phyloP scores from a whole-genome alignment of 148 eudicot genomes.

The Heliamphora exappendiculata region DNA sequence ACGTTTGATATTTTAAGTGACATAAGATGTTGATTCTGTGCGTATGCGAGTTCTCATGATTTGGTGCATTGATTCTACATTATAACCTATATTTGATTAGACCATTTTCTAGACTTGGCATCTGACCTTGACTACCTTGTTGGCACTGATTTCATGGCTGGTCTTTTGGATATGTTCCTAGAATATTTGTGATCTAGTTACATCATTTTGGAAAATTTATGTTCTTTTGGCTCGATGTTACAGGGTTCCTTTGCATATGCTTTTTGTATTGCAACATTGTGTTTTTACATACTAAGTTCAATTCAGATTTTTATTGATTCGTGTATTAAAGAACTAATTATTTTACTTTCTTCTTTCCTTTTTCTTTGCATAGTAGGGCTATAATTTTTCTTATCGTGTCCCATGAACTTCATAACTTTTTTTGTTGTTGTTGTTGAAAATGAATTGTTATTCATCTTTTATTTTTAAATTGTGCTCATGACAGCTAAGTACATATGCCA shows the following conservation, averaged over 20 bases:
- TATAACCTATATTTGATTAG: background rate
- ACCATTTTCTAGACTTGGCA: background rate
- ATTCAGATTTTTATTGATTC: background rate
- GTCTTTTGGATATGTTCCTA: background rate
- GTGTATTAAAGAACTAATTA: background rate
- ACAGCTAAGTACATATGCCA: conserved; percentile 89
- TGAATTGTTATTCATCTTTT: background rate
- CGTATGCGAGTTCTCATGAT: background rate
- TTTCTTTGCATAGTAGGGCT: background rate
- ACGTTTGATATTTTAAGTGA: background rate
- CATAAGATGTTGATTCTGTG: background rate
- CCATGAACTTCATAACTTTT: background rate
- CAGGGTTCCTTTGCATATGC: background rate
- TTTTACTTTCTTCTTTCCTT: background rate
- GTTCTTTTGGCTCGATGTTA: background rate
- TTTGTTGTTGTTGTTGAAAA: background rate
- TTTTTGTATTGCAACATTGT: background rate
- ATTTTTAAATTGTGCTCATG: conserved; percentile 1
- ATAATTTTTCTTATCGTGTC: background rate
- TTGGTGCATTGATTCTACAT: background rate
- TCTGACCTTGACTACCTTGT: background rate
- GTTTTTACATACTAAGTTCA: background rate
- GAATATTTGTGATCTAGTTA: background rate
- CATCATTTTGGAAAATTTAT: background rate
- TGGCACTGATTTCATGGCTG: background rate